Conservation (phyloP, 345 rosid genomes). For the Melaleuca quinquenervia region DNA sequence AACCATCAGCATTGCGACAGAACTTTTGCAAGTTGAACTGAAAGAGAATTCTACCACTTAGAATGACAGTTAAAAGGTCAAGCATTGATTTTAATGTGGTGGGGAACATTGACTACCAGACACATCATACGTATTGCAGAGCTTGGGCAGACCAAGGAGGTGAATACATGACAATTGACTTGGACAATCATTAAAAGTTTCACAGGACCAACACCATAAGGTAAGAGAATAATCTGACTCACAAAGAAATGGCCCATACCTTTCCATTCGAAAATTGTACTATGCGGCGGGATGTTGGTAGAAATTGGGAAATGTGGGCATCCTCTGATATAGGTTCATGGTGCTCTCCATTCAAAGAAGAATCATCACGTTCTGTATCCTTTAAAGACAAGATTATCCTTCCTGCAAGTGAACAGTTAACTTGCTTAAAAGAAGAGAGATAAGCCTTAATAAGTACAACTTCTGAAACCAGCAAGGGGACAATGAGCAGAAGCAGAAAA, state of each 20-base stretch:
- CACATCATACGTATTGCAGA: neutral
- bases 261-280: conserved; percentile 95
- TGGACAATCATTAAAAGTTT: neutral
- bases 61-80: neutral
- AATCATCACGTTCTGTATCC: conserved; percentile 20
- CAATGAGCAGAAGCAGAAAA: neutral
- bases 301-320: conserved; percentile 59
- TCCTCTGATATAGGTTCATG: conserved; percentile 10
- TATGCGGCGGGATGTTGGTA: conserved; percentile 88
- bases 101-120: neutral
- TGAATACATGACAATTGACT: neutral
- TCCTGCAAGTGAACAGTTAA: conserved; percentile 27
- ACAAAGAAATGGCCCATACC: conserved; percentile 25
- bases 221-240: neutral
- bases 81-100: neutral
- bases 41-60: neutral
- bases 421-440: neutral
- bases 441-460: neutral
- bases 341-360: conserved; percentile 17
- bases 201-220: neutral
- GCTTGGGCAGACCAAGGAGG: neutral
- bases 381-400: conserved; percentile 66
- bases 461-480: neutral
- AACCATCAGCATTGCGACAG: neutral
- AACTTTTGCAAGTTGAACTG: neutral